Evolutionary conservation across 805 yeast species (phyloP), one percentile per base, ranked within the genome.

Genomic region (Torulaspora maleeae): DNA sequence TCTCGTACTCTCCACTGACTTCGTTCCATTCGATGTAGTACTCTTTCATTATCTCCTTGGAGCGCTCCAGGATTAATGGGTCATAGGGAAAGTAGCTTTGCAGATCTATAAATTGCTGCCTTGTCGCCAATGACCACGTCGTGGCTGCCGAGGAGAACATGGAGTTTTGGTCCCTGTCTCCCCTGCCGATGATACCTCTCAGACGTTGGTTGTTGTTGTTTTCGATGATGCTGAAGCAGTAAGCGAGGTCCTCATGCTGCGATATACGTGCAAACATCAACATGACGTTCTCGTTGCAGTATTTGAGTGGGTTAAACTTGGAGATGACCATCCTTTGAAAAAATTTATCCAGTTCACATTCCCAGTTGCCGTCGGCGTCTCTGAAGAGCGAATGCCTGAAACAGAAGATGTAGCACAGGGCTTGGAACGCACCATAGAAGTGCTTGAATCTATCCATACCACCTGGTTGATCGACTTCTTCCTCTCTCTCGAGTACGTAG

Each of bases 1-100:
- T 69, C 28, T 71, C 76, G 36, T 70, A 67, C 20, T 79, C 83
- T 7, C 77, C 85, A 33, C 83, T 83, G 27, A 81, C 86, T 35
- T 80, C 89, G 29, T 75, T 75, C 98, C 98, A 91, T 56, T 89
- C 93, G 22, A 90, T 79, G 59, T 81, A 85, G 48, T 75, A 73
- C 5, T 67, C 72, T 27, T 74, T 70, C 45, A 93, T 68, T 27
- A 79, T 62, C 32, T 67, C 63, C 55, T 81, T 79, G 38, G 86
- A 77, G 9, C 67, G 67, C 36, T 82, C 83, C 51, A 91, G 74
- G 41, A 85, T 78, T 50, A 93, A 67, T 1, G 99, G 99, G 70
- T 91, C 98, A 63, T 86, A 91, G 10, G 99, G 99, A 67, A 91
- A 91, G 63, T 88, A 91, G n/a, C 93, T 89, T 63, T 90, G 96